These are phyloP conservation scores for Wallacemonas sp. DNA, from an alignment of 208 protist genomes.

Conservation along the genomic window DNA sequence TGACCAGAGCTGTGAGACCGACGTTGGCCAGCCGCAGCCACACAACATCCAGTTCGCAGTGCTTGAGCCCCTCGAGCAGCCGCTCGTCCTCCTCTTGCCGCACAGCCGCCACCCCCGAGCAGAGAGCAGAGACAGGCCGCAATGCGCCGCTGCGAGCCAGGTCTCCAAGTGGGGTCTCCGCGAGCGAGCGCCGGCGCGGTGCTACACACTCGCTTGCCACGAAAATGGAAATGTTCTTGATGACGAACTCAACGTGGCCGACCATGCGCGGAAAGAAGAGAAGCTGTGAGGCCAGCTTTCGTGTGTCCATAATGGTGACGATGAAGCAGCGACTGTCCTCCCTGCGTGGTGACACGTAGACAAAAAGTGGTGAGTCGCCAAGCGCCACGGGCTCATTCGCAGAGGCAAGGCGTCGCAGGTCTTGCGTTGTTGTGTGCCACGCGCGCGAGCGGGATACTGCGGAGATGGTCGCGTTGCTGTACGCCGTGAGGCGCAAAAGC, in stretches of 20 bases:
- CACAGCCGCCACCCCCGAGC: background rate
- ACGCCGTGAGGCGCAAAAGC: slow-evolving; percentile 17
- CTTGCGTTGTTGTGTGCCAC: slow-evolving; percentile 7
- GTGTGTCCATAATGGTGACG: slow-evolving; percentile 39
- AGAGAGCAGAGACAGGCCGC: background rate
- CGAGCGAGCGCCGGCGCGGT: background rate
- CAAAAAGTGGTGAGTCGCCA: slow-evolving; percentile 26
- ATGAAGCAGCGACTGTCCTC: slow-evolving; percentile 24
- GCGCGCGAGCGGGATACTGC: background rate
- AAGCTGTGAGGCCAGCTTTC: slow-evolving; percentile 30
- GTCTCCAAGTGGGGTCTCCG: background rate
- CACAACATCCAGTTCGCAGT: slow-evolving; percentile 47
- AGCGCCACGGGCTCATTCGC: slow-evolving; percentile 16
- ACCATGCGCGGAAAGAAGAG: slow-evolving; percentile 35
- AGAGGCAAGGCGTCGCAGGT: slow-evolving; percentile 7
- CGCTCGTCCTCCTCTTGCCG: slow-evolving; percentile 16
- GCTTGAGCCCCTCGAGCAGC: slow-evolving; percentile 25
- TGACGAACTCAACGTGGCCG: slow-evolving; percentile 35
- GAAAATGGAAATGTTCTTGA: slow-evolving; percentile 29
- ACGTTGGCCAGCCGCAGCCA: slow-evolving; percentile 43
- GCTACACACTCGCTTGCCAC: slow-evolving; percentile 34
- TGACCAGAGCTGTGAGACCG: slow-evolving; percentile 38
- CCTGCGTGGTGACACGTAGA: slow-evolving; percentile 33
- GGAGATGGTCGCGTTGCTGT: too few relatives aligned
- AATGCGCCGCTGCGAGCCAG: background rate